Base-by-base conservation (phyloP, 495 filamentous ascomycete species). In the Monascus purpureus region DNA sequence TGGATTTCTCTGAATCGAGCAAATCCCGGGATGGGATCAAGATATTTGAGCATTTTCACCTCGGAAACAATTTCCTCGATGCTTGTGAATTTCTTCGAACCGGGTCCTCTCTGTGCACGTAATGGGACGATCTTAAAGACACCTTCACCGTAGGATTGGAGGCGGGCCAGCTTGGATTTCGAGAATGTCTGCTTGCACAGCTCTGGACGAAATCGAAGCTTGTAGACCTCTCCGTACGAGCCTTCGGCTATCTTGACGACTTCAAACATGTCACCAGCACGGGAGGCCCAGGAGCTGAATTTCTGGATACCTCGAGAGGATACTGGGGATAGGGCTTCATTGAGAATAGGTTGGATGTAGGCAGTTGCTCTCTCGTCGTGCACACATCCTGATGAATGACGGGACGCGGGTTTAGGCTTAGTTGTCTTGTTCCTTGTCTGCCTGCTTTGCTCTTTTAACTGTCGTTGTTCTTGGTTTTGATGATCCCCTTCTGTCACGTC, bases 1-100 rank as follows among this genome's bases (percentile, higher is more conserved):
- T 80, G 75, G 4, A 80, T 69, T 27, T 80, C 76, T 44, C 85
- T 73, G 58, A 88, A 88, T n/a, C 77, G 67, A n/a, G 84, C 82
- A 52, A 92, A 94, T n/a, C 86, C 86, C 1, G 83, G 82, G 26
- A 88, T 74, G 12, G 73, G 69, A 28, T 80, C 74, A 14, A 94
- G 68, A 34, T 70, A 75, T 35, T 83, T 75, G 13, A 87, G 74
- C 34, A 90, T 77, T 33, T 65, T 66, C 13, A 88, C 61, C 48
- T 94, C 86, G 0, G 70, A 58, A 7, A 63, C 62, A 19, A 82
- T 70, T 32, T 71, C 63, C 0, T 62, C 53, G 11, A 75, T 59
- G 5, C 46, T 52, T 4, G 64, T 71, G 42, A 60, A 61, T 13
- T 57, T 59, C 25, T 57, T 61, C 11, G 62, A 68, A 1, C 65